Evolutionary conservation across 1,284 basidiomycete genomes (phyloP).

Genomic region (Cutaneotrichosporon mucoides): DNA sequence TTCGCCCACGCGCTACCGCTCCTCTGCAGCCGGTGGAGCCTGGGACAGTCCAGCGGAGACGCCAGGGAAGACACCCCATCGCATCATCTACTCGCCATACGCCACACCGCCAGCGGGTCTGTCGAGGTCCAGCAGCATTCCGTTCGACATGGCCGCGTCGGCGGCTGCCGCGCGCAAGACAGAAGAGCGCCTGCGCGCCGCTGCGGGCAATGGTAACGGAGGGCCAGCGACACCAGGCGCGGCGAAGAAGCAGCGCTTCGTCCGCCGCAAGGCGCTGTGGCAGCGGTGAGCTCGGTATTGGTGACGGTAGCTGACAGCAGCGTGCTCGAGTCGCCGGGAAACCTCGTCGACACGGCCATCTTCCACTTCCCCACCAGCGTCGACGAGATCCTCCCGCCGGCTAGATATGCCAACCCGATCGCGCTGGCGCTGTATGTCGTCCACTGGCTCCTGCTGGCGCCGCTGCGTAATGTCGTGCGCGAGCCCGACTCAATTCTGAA

Average conservation of each 20-base stretch:
- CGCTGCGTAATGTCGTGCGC: constrained; percentile 23
- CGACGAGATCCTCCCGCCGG: constrained; percentile 34
- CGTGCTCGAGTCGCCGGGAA: constrained; percentile 22
- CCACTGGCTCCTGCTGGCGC: constrained; percentile 39
- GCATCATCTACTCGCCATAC: constrained; percentile 30
- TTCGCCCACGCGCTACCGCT: not conserved
- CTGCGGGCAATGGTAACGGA: not conserved
- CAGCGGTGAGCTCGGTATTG: constrained; percentile 30
- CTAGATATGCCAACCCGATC: constrained; percentile 38
- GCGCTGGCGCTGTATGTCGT: constrained; percentile 31
- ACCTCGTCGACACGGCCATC: constrained; percentile 26
- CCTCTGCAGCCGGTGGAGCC: not conserved
- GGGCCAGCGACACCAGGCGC: not conserved
- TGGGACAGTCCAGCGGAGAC: not conserved
- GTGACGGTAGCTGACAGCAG: constrained; percentile 19
- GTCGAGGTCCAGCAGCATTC: constrained; percentile 33
- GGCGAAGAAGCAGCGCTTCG: constrained; percentile 32
- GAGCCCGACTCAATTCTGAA: constrained; percentile 3
- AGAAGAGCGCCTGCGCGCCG: constrained; percentile 14
- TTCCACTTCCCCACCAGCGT: constrained; percentile 28
- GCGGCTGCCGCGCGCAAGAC: constrained; percentile 24
- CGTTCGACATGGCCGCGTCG: constrained; percentile 43
- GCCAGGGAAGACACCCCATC: not conserved
- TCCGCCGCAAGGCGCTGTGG: constrained; percentile 35
- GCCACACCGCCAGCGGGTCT: constrained; percentile 36